phyloP scores from a whole-genome alignment of 495 filamentous ascomycete genomes.

The Penicillium paradoxum region DNA sequence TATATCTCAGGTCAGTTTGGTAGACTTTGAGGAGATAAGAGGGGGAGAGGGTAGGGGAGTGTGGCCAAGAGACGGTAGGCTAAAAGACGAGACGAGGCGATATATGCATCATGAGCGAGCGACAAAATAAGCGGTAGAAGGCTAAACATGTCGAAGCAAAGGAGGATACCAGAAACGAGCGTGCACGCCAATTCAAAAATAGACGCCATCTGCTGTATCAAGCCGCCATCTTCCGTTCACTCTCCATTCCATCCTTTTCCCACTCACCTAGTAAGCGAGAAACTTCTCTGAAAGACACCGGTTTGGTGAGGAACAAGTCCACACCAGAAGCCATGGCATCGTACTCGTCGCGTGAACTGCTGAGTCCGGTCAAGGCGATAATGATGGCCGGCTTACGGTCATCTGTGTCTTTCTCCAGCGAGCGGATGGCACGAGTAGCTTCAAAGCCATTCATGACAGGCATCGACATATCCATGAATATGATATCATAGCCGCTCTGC shows the following conservation, averaged over 20 bases:
- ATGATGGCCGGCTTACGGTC: slow-evolving; percentile 46
- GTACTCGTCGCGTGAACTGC: slow-evolving; percentile 55
- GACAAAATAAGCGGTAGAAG: not conserved
- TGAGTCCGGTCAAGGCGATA: slow-evolving; percentile 67
- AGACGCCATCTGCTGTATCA: not conserved
- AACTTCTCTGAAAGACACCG: slow-evolving; percentile 52
- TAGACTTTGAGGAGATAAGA: too few relatives aligned
- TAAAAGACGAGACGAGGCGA: too few relatives aligned
- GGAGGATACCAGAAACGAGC: not conserved
- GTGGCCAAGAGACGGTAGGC: not conserved
- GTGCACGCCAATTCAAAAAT: not conserved
- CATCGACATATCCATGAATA: slow-evolving; percentile 72
- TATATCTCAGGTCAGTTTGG: not conserved
- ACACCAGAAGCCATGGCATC: slow-evolving; percentile 65
- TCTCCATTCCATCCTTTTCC: slow-evolving; percentile 27
- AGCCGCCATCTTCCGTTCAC: slow-evolving; percentile 6
- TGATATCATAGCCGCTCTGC: slow-evolving; percentile 46
- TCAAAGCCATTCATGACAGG: slow-evolving; percentile 74
- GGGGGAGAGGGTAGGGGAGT: not conserved
- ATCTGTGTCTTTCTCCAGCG: slow-evolving; percentile 49
- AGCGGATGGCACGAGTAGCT: slow-evolving; percentile 61
- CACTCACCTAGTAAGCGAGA: slow-evolving; percentile 45
- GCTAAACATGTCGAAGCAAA: not conserved
- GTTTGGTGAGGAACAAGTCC: slow-evolving; percentile 70
- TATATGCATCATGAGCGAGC: not conserved